phyloP scores from a whole-genome alignment of 148 eudicot genomes.

The Chenopodium album region DNA sequence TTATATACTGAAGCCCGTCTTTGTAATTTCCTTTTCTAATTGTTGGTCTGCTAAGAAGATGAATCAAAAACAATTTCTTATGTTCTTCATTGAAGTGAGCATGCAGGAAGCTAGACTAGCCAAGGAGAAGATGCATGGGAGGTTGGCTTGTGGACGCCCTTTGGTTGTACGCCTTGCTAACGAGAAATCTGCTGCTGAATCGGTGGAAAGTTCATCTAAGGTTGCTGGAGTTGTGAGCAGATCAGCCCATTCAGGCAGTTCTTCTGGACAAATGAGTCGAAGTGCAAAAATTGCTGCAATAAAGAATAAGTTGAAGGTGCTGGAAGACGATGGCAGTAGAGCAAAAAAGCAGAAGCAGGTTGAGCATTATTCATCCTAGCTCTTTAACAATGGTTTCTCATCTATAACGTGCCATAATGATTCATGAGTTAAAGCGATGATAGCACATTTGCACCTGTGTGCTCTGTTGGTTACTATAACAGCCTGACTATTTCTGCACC shows the following conservation, averaged over 20 bases:
- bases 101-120: constrained; percentile 94
- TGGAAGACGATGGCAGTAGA: constrained; percentile 61
- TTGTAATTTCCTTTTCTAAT: constrained; percentile 19
- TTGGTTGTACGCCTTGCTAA: constrained; percentile 81
- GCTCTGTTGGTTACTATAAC: neutral
- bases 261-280: constrained; percentile 54
- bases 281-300: constrained; percentile 86
- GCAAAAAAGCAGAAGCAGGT: constrained; percentile 71
- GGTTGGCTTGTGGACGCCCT: constrained; percentile 78
- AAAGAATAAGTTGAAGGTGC: constrained; percentile 76
- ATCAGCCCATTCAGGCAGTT: constrained; percentile 34
- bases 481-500: neutral
- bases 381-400: neutral
- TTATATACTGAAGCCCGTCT: neutral
- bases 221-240: constrained; percentile 32
- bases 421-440: neutral
- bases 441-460: neutral
- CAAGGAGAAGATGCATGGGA: constrained; percentile 93
- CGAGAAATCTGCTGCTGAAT: constrained; percentile 53
- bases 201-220: constrained; percentile 36
- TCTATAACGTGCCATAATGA: neutral
- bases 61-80: constrained; percentile 12
- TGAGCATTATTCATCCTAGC: constrained; percentile 18
- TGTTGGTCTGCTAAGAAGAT: neutral
- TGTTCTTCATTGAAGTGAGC: constrained; percentile 70